Base-by-base conservation (phyloP, 257 asterid species). In the Lantana camara region DNA sequence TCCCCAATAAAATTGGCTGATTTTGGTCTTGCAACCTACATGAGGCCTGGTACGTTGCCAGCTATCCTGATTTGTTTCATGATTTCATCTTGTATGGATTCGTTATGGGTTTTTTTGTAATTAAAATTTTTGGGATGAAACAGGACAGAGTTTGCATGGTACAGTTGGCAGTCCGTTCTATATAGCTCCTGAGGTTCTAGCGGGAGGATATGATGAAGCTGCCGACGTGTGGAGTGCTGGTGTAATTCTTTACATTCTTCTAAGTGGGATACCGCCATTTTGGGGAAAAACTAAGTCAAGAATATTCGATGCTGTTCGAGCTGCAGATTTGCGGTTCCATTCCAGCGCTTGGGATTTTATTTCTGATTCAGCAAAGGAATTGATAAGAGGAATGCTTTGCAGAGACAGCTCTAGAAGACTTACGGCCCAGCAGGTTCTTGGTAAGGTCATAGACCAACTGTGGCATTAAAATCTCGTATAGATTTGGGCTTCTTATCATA, bases 161-260 rank as follows among this genome's bases (percentile, higher is more conserved):
- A 82, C 85, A 42, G 91, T 86, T 73, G 96, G 96, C 57, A 89
- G 95, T 63, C 96, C 96, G 37, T 86, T 86, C 59, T 89, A 89
- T 69, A 89, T 86, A 74, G 96, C 96, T 66, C 96, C 96, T 4
- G 96, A 85, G 86, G 96, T 89, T 53, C 76, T 89, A 24, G 64
- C 74, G 0, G 92, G 96, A 57, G 91, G 86, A 44, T 89, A 89
- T 56, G 73, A 85, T 72, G 75, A 82, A 73, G 91, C 95, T 42
- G 96, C 96, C 22, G 96, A 89, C 65, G 85, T 86, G 16, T 89
- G 96, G 96, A 85, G 95, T 68, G 82, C 95, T 5, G 95, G 96
- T 61, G 96, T 89, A 63, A 83, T 89, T 66, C 86, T 89, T 61
- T 89, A 85, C 77, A 86, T 86, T 64, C 95, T 89, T 77, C 80